A percentile compares a stretch with the other conserved stretches of the same genome.
phyloP scores from a whole-genome alignment of 2,329 filamentous ascomycete genomes.

The Trichoderma polysporum region DNA sequence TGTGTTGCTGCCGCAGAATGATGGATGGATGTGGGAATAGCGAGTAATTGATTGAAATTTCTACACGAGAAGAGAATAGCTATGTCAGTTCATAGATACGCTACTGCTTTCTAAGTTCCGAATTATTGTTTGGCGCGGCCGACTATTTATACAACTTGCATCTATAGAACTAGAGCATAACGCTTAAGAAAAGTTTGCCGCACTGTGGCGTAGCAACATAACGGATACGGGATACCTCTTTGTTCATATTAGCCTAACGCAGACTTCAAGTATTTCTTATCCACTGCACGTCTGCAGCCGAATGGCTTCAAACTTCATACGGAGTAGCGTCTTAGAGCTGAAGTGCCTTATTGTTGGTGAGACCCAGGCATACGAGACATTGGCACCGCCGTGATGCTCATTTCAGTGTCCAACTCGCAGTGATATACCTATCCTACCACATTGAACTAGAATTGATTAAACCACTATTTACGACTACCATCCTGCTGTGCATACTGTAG shows the following conservation, averaged over 20 bases:
- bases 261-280: not conserved
- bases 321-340: not conserved
- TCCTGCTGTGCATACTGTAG: too few species aligned
- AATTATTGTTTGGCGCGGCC: not conserved
- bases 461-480: too few species aligned
- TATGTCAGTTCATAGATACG: not conserved
- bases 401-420: too few species aligned
- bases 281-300: not conserved
- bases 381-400: not conserved
- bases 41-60: too few species aligned
- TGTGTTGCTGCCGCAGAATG: not conserved
- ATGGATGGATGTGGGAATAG: not conserved
- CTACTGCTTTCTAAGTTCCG: not conserved
- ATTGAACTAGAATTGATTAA: too few species aligned
- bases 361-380: not conserved
- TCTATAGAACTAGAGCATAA: not conserved
- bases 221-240: not conserved
- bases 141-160: not conserved
- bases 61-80: not conserved
- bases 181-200: not conserved
- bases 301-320: not conserved
- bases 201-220: not conserved
- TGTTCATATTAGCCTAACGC: not conserved
- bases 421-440: too few species aligned
- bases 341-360: not conserved